Evolutionary conservation across 768 basidiomycete species (phyloP), one percentile per base, ranked within the genome.

Genomic region (Suillus hirtellus): DNA sequence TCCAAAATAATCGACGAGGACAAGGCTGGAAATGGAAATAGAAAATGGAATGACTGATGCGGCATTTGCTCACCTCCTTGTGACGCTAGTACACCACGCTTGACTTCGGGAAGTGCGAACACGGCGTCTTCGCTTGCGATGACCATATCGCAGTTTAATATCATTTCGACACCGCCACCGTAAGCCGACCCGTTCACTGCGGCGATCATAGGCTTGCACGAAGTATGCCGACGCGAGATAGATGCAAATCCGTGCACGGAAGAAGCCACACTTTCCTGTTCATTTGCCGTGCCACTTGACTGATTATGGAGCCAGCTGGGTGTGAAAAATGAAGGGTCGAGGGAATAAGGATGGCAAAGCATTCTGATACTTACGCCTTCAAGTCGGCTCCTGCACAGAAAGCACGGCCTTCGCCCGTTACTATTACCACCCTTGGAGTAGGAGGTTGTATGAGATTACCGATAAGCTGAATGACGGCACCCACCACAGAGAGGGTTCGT

Each of bases 361-460:
- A 12, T 47, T 37, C 42, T 27, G 37, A 6, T 4, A 80, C 86
- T 63, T 71, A 90, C 89, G 83, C 84, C 75, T 87, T 86, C 58
- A 93, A 80, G 73, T 93, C 92, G 44, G 89, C 89, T 17, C 92
- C 92, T 17, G 90, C 90, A 67, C 90, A 92, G 75, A 94, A 94
- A 1, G 82, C 70, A 50, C 86, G 83, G 12, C 91, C 91, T 64
- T 83, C 80, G 27, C 91, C 92, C 55, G 91, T 93, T 55, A 93
- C 71, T 67, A 94, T 80, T 43, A 81, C 84, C 11, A 89, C 89
- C 92, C 91, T 93, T 70, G 42, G 21, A 58, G 17, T 14, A 42
- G 15, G 61, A 24, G 38, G 12, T 43, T 42, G 35, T 21, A 38
- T 27, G 10, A 34, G 49, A 40, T 54, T 34, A n/a, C 31, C 31